A percentile compares a stretch with the other conserved stretches of the same genome.
phyloP scores from a whole-genome alignment of 345 rosid genomes.

The Citrus unshiu region DNA sequence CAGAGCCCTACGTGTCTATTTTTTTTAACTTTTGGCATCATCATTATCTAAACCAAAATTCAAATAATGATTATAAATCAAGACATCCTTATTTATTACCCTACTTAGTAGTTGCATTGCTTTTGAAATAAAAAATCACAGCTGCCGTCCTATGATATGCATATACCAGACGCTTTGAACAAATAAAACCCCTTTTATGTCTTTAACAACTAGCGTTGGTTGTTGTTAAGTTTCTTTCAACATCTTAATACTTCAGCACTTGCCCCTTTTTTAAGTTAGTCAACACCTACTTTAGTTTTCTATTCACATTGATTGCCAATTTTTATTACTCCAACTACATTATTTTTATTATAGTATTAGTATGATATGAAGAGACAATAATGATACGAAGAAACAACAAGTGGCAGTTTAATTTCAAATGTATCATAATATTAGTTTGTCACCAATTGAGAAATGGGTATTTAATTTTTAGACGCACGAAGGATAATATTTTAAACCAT shows the following conservation, averaged over 20 bases:
- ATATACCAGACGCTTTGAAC: neutral
- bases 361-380: neutral
- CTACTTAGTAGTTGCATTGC: slow-evolving; percentile 17
- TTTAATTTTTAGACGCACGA: neutral
- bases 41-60: neutral
- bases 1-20: too few species aligned
- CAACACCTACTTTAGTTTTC: neutral
- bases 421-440: neutral
- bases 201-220: neutral
- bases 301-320: neutral
- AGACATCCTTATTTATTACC: slow-evolving; percentile 5
- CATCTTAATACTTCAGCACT: neutral
- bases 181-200: neutral
- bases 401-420: too few species aligned
- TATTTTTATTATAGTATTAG: neutral
- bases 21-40: neutral
- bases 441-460: neutral
- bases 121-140: slow-evolving; percentile 10
- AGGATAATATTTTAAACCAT: neutral
- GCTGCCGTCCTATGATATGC: neutral
- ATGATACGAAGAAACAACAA: neutral
- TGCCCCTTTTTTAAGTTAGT: neutral
- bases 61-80: slow-evolving; percentile 1
- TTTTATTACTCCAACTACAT: neutral
- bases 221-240: slow-evolving; percentile 8